These are phyloP conservation scores for Nymphaea colorata DNA, from an alignment of 164 flowering plant genomes.

Conservation along the genomic window DNA sequence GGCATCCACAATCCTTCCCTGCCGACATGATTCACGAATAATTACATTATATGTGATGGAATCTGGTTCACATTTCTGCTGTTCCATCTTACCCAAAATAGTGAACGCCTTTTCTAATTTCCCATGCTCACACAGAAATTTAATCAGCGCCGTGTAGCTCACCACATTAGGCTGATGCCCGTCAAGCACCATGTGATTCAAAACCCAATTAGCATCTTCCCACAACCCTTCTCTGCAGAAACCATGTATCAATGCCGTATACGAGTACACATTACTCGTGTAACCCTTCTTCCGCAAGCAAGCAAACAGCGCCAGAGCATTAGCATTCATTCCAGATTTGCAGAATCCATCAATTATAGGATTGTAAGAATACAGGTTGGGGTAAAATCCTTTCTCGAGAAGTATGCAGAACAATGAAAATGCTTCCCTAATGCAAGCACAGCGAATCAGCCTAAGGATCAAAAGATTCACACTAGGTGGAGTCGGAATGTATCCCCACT, in stretches of 20 bases:
- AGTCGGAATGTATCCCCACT: conserved; percentile 18
- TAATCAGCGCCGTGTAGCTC: conserved; percentile 24
- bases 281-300: conserved; percentile 33
- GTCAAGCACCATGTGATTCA: conserved; percentile 27
- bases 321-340: conserved; percentile 16
- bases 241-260: conserved; percentile 44
- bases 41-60: conserved; percentile 32
- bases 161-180: conserved; percentile 31
- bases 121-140: conserved; percentile 17
- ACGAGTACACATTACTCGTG: conserved; percentile 22
- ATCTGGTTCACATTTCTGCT: conserved; percentile 32
- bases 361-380: conserved; percentile 16
- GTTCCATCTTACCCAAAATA: conserved; percentile 24
- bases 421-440: conserved; percentile 22
- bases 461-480: conserved; percentile 11
- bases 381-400: conserved; percentile 15
- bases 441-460: conserved; percentile 16
- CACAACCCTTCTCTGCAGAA: conserved; percentile 27
- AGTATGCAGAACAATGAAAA: conserved; percentile 19
- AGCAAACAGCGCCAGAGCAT: conserved; percentile 25
- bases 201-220: conserved; percentile 22
- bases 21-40: conserved; percentile 27
- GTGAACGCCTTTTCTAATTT: conserved; percentile 7
- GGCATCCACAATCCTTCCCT: conserved; percentile 17
- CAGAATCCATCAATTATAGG: conserved; percentile 40